Evolutionary conservation across 805 yeast species (phyloP), one percentile per base, ranked within the genome.

Genomic region (Scheffersomyces lignosus): DNA sequence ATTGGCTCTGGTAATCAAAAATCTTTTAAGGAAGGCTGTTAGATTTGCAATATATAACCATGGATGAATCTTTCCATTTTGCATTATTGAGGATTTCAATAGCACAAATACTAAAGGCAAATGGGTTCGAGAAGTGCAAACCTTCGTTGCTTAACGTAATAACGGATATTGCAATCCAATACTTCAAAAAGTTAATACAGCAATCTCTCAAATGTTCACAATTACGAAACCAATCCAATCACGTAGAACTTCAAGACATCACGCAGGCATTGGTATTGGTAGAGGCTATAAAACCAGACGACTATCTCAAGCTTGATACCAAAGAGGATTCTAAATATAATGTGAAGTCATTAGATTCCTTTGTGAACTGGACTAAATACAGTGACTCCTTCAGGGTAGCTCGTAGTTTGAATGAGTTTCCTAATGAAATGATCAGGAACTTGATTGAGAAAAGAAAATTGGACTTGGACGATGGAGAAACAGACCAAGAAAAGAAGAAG

Each of bases 91-190:
- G 71, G 34, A 51, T 70, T 33, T 64, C 72, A 6, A 56, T 68
- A 22, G 70, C 76, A 1, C 81, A 83, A 61, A 65, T 83, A 4
- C 71, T 91, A 35, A 80, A 87, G 43, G 80, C 93, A 0, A 77
- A 81, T 20, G 99, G 99, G 0, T 87, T 89, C 51, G 96, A 87
- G 43, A 74, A 80, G 49, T 80, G 90, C 45, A 71, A 80, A 34
- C 86, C 91, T 5, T 69, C 78, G 5, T 76, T 84, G 1, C 67
- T 91, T 7, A 90, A 88, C 52, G 73, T 81, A 2, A 48, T 89
- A n/a, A 81, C 95, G 0, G 96, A 89, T 51, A 52, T 91, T 1
- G 80, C 83, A 54, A 64, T 85, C 13, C 73, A 83, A 39, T 83
- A 81, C 54, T 59, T 91, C 29, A 65, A 66, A 33, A 61, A 80